Conservation (phyloP, 176 grass and related monocot species). For the Tuctoria greenei region DNA sequence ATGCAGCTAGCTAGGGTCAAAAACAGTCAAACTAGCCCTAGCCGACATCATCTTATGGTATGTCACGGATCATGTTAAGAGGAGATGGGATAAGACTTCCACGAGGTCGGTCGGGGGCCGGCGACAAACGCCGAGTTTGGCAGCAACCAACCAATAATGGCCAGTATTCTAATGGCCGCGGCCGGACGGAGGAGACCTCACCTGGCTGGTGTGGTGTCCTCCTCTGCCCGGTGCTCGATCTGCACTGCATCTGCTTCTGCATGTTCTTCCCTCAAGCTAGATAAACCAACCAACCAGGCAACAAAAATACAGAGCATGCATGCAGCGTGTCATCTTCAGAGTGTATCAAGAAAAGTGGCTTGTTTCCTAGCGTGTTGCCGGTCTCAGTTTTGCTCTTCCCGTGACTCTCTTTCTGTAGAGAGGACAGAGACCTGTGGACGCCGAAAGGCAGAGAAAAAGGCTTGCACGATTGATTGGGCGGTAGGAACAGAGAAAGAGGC, state of each 20-base stretch:
- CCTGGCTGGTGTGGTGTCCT: too few relatives aligned
- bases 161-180: conserved; percentile 15
- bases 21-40: too few relatives aligned
- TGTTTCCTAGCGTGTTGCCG: neutral
- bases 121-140: conserved; percentile 45
- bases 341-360: neutral
- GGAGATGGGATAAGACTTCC: neutral
- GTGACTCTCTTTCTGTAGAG: neutral
- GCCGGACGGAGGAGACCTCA: too few relatives aligned
- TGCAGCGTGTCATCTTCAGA: too few relatives aligned
- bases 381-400: neutral
- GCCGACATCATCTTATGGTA: too few relatives aligned
- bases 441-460: conserved; percentile 24
- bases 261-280: too few relatives aligned
- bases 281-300: too few relatives aligned
- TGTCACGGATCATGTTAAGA: neutral
- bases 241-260: too few relatives aligned
- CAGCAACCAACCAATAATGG: conserved; percentile 37
- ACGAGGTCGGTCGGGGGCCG: too few relatives aligned
- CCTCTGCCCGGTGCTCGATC: conserved; percentile 15
- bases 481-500: neutral
- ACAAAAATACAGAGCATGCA: too few relatives aligned
- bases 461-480: conserved; percentile 21
- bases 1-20: too few relatives aligned
- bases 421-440: conserved; percentile 40